Evolutionary conservation across 345 rosid species (phyloP).

Genomic region (Punica granatum): DNA sequence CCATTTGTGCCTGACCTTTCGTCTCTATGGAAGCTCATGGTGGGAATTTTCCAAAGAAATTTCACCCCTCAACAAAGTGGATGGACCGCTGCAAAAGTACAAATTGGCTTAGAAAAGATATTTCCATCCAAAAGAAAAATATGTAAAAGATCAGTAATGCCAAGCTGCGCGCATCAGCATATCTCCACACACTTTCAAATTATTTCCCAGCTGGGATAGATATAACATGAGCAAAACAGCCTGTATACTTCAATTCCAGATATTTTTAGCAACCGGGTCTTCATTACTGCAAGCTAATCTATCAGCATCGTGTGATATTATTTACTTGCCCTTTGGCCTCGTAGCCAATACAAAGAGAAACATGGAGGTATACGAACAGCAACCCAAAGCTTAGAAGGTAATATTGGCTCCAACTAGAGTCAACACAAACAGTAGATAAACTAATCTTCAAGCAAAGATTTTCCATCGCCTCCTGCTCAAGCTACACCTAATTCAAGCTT

Average conservation of each 20-base stretch:
- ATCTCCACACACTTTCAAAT: neutral
- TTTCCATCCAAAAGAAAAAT: neutral
- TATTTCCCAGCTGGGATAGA: neutral
- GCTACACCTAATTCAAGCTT: neutral
- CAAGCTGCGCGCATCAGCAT: neutral
- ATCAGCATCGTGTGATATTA: neutral
- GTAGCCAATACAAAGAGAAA: neutral
- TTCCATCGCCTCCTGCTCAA: neutral
- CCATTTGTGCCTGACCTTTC: conserved; percentile 16
- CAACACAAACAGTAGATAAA: neutral
- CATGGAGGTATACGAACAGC: neutral
- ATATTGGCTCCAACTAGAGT: neutral
- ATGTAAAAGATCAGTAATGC: neutral
- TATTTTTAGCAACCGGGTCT: neutral
- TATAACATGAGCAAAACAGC: neutral
- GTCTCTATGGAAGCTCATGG: conserved; percentile 20
- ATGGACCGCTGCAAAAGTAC: conserved; percentile 18
- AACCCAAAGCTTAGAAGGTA: neutral
- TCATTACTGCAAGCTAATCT: neutral
- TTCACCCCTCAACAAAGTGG: conserved; percentile 9
- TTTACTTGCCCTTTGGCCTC: neutral
- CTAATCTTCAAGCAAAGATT: neutral
- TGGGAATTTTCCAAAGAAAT: conserved; percentile 6
- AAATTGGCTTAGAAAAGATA: neutral
- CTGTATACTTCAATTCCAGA: neutral